These are phyloP conservation scores for Sabuloglossum arenarium DNA, from an alignment of 495 filamentous ascomycete genomes.

Conservation along the genomic window DNA sequence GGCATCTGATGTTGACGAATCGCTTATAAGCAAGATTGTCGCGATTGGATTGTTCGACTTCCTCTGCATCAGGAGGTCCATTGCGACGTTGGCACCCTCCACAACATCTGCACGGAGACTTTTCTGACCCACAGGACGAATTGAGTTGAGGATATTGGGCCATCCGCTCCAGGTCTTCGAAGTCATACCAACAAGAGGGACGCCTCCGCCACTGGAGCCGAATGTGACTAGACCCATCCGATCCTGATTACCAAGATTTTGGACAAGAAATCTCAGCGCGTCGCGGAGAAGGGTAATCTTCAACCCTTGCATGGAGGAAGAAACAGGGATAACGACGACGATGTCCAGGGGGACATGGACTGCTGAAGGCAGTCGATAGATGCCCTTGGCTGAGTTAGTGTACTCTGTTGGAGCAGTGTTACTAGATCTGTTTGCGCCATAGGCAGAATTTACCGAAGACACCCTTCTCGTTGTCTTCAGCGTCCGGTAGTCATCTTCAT, in stretches of 20 bases:
- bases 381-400: conserved; percentile 31
- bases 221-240: conserved; percentile 97
- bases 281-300: conserved; percentile 96
- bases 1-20: conserved; percentile 90
- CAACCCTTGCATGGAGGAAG: conserved; percentile 95
- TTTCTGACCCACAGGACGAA: conserved; percentile 89
- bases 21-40: conserved; percentile 92
- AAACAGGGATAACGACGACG: conserved; percentile 91
- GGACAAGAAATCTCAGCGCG: conserved; percentile 78
- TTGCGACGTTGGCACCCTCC: conserved; percentile 93
- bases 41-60: conserved; percentile 93
- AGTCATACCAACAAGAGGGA: conserved; percentile 94
- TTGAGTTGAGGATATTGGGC: conserved; percentile 68
- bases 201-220: conserved; percentile 81
- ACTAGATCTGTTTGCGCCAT: conserved; percentile 58
- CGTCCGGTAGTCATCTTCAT: conserved; percentile 78
- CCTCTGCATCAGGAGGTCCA: conserved; percentile 96
- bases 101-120: conserved; percentile 92
- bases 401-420: conserved; percentile 66
- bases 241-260: conserved; percentile 79
- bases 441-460: conserved; percentile 73
- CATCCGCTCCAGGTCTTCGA: conserved; percentile 86
- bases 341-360: conserved; percentile 88
- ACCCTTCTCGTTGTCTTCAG: conserved; percentile 51
- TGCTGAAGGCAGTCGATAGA: conserved; percentile 32